Percentiles rank a stretch among this genome's conserved stretches.
Evolutionary conservation across 352 stramenopile species (phyloP).

Genomic region (Phytopythium kandeliae): DNA sequence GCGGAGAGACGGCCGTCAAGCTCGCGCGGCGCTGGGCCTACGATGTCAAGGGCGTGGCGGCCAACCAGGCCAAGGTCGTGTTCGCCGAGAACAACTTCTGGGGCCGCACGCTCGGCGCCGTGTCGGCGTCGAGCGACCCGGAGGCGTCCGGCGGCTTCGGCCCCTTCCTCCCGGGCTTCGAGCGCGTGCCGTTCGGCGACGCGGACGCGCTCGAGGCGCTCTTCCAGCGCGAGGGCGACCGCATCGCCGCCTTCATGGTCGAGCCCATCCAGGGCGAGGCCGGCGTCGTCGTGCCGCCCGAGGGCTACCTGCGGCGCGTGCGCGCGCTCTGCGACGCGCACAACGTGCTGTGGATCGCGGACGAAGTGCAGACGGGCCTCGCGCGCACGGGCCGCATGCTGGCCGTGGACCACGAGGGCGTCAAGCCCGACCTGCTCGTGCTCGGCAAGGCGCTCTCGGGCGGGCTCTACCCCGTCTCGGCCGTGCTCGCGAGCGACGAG

Average conservation of each 20-base stretch:
- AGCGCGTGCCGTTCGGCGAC: slow-evolving; percentile 92
- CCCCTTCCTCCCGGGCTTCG: slow-evolving; percentile 98
- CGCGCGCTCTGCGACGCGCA: slow-evolving; percentile 94
- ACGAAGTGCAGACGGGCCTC: slow-evolving; percentile 98
- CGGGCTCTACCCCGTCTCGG: slow-evolving; percentile 97
- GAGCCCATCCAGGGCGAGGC: slow-evolving; percentile 99
- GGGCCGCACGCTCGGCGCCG: slow-evolving; percentile 96
- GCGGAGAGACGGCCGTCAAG: slow-evolving; percentile 98
- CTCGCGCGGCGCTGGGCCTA: slow-evolving; percentile 96
- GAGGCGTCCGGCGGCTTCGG: slow-evolving; percentile 90
- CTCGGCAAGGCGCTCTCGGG: slow-evolving; percentile 96
- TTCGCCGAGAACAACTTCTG: slow-evolving; percentile 99
- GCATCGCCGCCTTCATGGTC: slow-evolving; percentile 99
- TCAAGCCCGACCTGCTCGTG: slow-evolving; percentile 98
- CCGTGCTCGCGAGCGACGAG: slow-evolving; percentile 95
- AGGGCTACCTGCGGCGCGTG: slow-evolving; percentile 93
- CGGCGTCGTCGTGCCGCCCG: slow-evolving; percentile 95
- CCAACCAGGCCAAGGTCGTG: slow-evolving; percentile 90
- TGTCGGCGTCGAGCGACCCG: slow-evolving; percentile 93
- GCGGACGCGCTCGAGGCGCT: slow-evolving; percentile 75
- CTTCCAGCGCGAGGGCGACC: slow-evolving; percentile 72
- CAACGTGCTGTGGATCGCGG: slow-evolving; percentile 98
- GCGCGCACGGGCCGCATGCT: slow-evolving; percentile 96
- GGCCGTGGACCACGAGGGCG: slow-evolving; percentile 93
- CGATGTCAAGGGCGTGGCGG: slow-evolving; percentile 94